Percentiles rank a stretch among this genome's conserved stretches.
Evolutionary conservation across 2,329 filamentous ascomycete species (phyloP).

Genomic region (Scedosporium apiospermum): DNA sequence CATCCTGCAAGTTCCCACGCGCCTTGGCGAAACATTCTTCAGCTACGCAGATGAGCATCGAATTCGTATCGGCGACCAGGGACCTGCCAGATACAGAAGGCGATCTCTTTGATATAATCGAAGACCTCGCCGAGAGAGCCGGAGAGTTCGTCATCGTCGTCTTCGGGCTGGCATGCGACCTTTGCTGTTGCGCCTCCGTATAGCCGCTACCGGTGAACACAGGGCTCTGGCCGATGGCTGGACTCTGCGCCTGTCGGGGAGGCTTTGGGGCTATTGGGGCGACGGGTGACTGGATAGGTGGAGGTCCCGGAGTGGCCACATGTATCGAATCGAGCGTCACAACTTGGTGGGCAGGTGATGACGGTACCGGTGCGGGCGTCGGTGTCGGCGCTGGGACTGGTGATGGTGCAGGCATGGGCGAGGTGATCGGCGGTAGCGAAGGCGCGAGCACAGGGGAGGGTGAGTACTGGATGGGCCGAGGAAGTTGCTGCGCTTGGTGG

Average conservation of each 20-base stretch:
- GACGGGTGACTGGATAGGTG: constrained; percentile 3
- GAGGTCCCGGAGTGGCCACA: not conserved
- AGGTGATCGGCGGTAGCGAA: constrained; percentile 11
- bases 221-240: constrained; percentile 12
- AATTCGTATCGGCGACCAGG: constrained; percentile 38
- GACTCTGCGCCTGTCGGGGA: constrained; percentile 1
- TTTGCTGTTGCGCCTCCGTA: constrained; percentile 10
- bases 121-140: constrained; percentile 27
- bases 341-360: not conserved
- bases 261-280: constrained; percentile 1
- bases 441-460: constrained; percentile 9
- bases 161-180: constrained; percentile 26
- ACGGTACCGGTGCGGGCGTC: not conserved
- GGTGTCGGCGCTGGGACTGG: constrained; percentile 8
- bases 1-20: constrained; percentile 32
- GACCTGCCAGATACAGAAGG: constrained; percentile 30
- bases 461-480: constrained; percentile 8
- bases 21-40: constrained; percentile 68
- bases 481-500: constrained; percentile 9
- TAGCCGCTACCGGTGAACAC: not conserved
- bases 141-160: constrained; percentile 32
- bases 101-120: constrained; percentile 30
- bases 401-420: constrained; percentile 15
- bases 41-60: constrained; percentile 59
- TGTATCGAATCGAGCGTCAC: not conserved